Conservation (phyloP, 441 rosid species). For the Erysimum pusillum region DNA sequence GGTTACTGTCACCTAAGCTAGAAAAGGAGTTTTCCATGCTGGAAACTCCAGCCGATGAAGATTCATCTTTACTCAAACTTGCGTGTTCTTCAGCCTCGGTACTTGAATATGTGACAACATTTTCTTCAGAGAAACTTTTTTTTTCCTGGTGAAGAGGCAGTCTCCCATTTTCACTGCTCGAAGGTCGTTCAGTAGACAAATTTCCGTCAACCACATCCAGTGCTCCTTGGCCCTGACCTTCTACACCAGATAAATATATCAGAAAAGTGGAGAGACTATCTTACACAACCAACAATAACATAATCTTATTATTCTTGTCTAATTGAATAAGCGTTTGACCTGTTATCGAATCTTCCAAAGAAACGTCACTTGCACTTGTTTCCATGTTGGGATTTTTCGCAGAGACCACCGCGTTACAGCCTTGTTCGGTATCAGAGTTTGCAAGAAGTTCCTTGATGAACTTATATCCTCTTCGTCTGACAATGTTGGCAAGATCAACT, state of each 20-base stretch:
- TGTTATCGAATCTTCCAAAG: conserved; percentile 39
- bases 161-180: conserved; percentile 9
- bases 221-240: conserved; percentile 57
- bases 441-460: conserved; percentile 67
- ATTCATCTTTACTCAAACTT: conserved; percentile 31
- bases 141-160: conserved; percentile 26
- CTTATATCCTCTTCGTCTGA: conserved; percentile 90
- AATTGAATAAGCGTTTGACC: conserved; percentile 51
- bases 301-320: neutral
- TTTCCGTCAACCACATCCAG: conserved; percentile 20
- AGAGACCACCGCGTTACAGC: conserved; percentile 39
- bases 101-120: neutral
- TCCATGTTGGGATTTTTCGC: conserved; percentile 41
- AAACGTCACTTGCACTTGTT: conserved; percentile 34
- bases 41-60: conserved; percentile 27
- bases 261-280: conserved; percentile 10
- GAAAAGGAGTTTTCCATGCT: neutral
- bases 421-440: conserved; percentile 48
- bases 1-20: conserved; percentile 18
- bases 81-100: conserved; percentile 27
- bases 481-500: conserved; percentile 87
- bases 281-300: conserved; percentile 1
- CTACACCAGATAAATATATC: conserved; percentile 45
- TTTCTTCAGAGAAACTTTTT: conserved; percentile 10
- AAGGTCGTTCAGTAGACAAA: conserved; percentile 38